Base-by-base conservation (phyloP, 1,284 basidiomycete species). In the Porodaedalea pini region DNA sequence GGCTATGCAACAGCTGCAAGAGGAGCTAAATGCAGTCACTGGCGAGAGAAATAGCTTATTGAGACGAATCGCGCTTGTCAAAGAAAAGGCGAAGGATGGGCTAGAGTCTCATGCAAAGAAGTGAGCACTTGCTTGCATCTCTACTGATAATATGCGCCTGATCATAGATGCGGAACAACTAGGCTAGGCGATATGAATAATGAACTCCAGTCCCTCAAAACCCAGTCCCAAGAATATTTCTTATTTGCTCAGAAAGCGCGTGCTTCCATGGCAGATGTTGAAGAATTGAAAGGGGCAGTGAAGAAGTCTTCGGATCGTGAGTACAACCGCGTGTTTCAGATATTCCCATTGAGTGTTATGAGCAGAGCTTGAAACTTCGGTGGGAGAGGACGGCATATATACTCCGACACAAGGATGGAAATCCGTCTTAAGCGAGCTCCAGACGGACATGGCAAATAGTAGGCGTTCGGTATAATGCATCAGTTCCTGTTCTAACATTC, bases 231-330 rank as follows among this genome's bases (percentile, higher is more conserved):
- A 56, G 40, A 53, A 39, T 54, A 25, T 44, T 57, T 44, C 36
- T 2, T 39, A 13, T 34, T 43, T 27, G 43, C 36, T 17, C 41
- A 45, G 13, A 27, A 51, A 19, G 21, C 54, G 13, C 40, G 41
- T 17, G n/a, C 39, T 5, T 51, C 54, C 2, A 21, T 52, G 19
- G 3, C 23, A 29, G 51, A 54, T 32, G n/a, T 61, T 7, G 37
- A 49, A 4, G 32, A 51, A 11, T 25, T 54, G 43, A 57, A 48
- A 39, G 45, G 4, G 15, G 31, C 17, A 15, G 37, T 54, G 13
- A 45, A 57, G 23, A 45, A 61, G 13, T 31, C 51, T 29, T 10
- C 21, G 27, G 49, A 61, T 23, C 51, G 59, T 61, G 54, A 4
- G 56, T 47, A n/a, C 4, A 32, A 15, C 4, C 10, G 4, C 8